A percentile compares a stretch with the other conserved stretches of the same genome.
These are phyloP conservation scores for Candida odintsovae DNA, from an alignment of 805 yeast genomes.

Conservation along the genomic window DNA sequence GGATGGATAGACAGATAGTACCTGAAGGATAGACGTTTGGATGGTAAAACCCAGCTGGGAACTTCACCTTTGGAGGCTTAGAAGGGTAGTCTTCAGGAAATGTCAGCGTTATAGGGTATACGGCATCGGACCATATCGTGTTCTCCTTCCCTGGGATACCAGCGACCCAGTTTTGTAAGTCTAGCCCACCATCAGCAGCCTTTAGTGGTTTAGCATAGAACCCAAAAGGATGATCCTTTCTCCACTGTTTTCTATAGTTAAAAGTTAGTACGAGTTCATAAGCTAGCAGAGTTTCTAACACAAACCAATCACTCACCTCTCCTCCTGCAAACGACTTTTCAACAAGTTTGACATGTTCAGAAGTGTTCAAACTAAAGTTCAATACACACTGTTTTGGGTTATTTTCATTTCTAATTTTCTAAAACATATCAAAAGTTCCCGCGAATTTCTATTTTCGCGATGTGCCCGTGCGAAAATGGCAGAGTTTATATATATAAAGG, in stretches of 20 bases:
- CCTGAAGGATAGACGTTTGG: constrained; percentile 98
- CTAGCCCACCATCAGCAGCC: constrained; percentile 74
- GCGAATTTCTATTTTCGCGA: too few relatives aligned
- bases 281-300: neutral
- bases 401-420: neutral
- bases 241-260: constrained; percentile 78
- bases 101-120: constrained; percentile 72
- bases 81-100: constrained; percentile 94
- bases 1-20: constrained; percentile 85
- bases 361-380: too few relatives aligned
- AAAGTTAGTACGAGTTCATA: too few relatives aligned
- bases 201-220: constrained; percentile 89
- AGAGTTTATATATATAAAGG: too few relatives aligned
- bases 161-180: constrained; percentile 84
- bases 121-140: constrained; percentile 89
- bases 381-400: too few relatives aligned
- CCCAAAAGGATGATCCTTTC: constrained; percentile 97
- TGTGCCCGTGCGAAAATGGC: too few relatives aligned
- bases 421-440: too few relatives aligned
- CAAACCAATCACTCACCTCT: constrained; percentile 32
- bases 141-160: constrained; percentile 92
- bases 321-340: constrained; percentile 76
- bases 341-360: constrained; percentile 16
- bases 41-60: constrained; percentile 88
- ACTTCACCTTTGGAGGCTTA: constrained; percentile 91